Evolutionary conservation across 129 eudicot species (phyloP).

Genomic region (Pseudognaphalium luteoalbum): DNA sequence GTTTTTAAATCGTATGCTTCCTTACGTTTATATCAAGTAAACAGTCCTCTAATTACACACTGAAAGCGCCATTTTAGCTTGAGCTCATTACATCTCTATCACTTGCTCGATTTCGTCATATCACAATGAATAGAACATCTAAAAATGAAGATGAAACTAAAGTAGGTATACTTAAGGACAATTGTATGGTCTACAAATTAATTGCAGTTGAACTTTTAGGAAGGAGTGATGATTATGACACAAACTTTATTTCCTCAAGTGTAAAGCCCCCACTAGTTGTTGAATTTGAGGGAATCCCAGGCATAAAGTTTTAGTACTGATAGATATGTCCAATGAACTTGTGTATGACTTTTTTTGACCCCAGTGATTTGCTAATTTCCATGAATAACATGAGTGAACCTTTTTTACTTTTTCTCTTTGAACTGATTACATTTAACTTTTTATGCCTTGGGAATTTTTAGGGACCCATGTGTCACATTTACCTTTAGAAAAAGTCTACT

Average conservation of each 20-base stretch:
- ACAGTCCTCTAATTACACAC: background rate
- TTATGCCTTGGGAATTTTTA: conserved; percentile 34
- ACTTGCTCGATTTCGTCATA: background rate
- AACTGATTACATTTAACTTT: conserved; percentile 41
- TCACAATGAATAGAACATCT: background rate
- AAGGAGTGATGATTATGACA: conserved; percentile 47
- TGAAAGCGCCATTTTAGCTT: conserved; percentile 9
- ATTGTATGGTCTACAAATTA: conserved; percentile 23
- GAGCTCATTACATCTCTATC: background rate
- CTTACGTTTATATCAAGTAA: background rate
- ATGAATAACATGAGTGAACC: conserved; percentile 43
- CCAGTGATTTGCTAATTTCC: conserved; percentile 36
- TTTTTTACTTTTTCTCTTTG: conserved; percentile 42
- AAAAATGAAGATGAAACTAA: background rate
- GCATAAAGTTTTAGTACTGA: conserved; percentile 48
- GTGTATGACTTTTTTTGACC: conserved; percentile 36
- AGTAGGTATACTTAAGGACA: conserved; percentile 11
- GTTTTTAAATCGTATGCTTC: background rate
- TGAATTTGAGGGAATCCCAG: conserved; percentile 70
- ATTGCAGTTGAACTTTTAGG: conserved; percentile 33
- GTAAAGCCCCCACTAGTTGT: conserved; percentile 41
- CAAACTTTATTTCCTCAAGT: conserved; percentile 28
- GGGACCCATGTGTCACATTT: conserved; percentile 51
- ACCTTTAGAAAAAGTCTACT: conserved; percentile 19
- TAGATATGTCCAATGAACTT: conserved; percentile 31